These are phyloP conservation scores for Termitomyces sp. DNA, from an alignment of 768 basidiomycete species.

Conservation along the genomic window DNA sequence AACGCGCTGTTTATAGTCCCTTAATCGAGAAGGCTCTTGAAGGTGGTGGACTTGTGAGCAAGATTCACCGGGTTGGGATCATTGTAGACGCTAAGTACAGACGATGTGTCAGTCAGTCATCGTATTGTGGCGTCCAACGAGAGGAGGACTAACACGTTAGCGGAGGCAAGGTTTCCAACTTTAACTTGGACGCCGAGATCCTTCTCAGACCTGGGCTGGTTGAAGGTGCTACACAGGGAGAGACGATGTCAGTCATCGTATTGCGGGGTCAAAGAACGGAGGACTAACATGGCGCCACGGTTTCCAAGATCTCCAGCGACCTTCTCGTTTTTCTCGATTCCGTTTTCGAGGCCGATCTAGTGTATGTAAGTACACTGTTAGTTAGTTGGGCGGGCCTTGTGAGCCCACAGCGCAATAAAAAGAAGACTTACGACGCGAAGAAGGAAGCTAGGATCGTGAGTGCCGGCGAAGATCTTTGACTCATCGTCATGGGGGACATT, in stretches of 20 bases:
- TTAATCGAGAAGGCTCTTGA: neutral
- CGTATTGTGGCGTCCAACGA: neutral
- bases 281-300: constrained; percentile 5
- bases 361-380: neutral
- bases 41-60: constrained; percentile 2
- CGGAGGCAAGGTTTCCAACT: too few species aligned
- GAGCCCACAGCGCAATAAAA: too few species aligned
- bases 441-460: constrained; percentile 1
- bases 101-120: neutral
- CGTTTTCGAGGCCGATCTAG: constrained; percentile 1
- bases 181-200: too few species aligned
- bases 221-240: too few species aligned
- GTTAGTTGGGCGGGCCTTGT: neutral
- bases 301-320: neutral
- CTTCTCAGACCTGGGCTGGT: too few species aligned
- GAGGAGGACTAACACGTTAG: too few species aligned
- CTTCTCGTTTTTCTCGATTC: neutral
- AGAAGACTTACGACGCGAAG: constrained; percentile 1
- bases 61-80: neutral
- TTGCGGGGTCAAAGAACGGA: too few species aligned
- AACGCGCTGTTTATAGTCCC: too few species aligned
- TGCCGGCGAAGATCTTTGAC: constrained; percentile 3
- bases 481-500: constrained; percentile 5
- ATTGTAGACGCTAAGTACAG: constrained; percentile 3
- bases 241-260: too few species aligned